Evolutionary conservation across 139 green algal species (phyloP).

Genomic region (Ulvella scutata): DNA sequence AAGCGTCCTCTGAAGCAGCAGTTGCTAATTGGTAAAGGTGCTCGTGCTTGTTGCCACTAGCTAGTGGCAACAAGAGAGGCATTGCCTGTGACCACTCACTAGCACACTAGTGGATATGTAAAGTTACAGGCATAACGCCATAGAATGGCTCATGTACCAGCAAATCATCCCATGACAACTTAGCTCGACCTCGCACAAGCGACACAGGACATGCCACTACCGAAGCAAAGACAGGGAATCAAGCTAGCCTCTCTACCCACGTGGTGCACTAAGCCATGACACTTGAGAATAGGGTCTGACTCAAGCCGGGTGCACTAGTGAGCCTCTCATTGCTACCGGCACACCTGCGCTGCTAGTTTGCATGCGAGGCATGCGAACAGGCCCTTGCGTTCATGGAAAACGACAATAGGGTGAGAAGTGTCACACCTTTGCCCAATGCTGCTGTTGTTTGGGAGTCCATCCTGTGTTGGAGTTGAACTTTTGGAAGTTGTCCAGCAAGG

Average conservation of each 20-base stretch:
- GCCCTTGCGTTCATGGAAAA: neutral
- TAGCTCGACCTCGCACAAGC: too few species aligned
- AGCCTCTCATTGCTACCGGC: too few species aligned
- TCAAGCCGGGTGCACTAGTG: neutral
- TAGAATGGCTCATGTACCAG: too few species aligned
- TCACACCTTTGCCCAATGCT: neutral
- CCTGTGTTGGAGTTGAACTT: conserved; percentile 18
- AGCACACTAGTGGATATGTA: too few species aligned
- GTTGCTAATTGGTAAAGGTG: neutral
- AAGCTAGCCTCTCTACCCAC: neutral
- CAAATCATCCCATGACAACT: too few species aligned
- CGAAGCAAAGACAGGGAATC: too few species aligned
- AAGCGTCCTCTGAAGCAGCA: neutral
- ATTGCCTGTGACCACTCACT: too few species aligned
- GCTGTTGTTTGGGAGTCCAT: neutral
- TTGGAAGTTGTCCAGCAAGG: conserved; percentile 6
- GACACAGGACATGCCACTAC: too few species aligned
- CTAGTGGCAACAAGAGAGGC: neutral
- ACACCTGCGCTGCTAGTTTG: too few species aligned
- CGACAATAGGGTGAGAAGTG: neutral
- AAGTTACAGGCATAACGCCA: too few species aligned
- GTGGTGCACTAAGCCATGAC: neutral
- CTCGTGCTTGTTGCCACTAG: neutral
- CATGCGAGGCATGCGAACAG: neutral
- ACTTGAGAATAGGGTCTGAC: neutral